phyloP scores from a whole-genome alignment of 768 basidiomycete species.

The Fistulinella prunicolor region DNA sequence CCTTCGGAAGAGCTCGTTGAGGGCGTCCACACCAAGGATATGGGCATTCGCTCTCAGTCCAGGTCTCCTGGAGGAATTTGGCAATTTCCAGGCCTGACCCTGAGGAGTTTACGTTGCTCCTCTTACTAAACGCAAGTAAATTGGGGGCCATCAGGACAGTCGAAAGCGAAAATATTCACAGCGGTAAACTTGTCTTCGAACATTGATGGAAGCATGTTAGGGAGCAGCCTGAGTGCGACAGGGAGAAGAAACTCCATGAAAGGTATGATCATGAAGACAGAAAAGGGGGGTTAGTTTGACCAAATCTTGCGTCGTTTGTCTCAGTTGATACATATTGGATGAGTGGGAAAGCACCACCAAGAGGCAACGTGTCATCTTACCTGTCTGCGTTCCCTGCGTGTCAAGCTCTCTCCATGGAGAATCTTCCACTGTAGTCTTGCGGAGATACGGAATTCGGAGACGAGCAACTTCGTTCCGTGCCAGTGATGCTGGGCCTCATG shows the following conservation, averaged over 20 bases:
- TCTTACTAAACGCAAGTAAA: constrained; percentile 62
- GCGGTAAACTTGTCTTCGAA: constrained; percentile 97
- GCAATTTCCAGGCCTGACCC: constrained; percentile 97
- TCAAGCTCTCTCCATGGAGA: constrained; percentile 85
- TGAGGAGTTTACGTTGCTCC: constrained; percentile 92
- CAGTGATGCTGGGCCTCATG: constrained; percentile 96
- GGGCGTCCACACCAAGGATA: constrained; percentile 91
- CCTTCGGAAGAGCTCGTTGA: constrained; percentile 99
- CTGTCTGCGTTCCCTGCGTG: constrained; percentile 91
- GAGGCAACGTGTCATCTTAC: constrained; percentile 37
- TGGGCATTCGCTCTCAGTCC: constrained; percentile 90
- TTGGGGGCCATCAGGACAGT: not conserved
- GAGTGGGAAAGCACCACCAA: constrained; percentile 4
- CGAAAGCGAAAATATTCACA: constrained; percentile 40
- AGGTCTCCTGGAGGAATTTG: constrained; percentile 97
- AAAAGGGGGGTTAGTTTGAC: constrained; percentile 92
- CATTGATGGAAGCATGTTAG: constrained; percentile 97
- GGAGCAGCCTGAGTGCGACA: constrained; percentile 94
- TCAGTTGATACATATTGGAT: constrained; percentile 50
- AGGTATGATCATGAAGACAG: constrained; percentile 91
- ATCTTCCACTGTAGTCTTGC: constrained; percentile 87
- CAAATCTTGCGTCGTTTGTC: constrained; percentile 90
- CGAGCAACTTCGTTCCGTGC: constrained; percentile 92
- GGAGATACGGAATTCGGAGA: constrained; percentile 91
- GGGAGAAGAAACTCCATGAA: constrained; percentile 98